Conservation (phyloP, 805 yeast species). For the Sugiyamaella mastotermitis region DNA sequence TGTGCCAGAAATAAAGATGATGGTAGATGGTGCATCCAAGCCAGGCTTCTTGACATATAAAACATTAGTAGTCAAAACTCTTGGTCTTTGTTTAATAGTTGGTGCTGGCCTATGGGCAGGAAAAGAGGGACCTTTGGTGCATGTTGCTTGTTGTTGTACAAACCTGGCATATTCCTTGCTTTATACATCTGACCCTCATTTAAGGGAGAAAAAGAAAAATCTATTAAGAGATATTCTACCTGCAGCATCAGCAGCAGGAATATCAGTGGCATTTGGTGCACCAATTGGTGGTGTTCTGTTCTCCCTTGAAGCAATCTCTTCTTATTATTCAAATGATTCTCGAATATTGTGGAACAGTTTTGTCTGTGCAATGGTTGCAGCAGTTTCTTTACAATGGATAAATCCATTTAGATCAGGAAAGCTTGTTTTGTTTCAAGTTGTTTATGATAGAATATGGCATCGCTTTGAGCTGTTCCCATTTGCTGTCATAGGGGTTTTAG, state of each 20-base stretch:
- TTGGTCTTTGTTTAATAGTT: constrained; percentile 57
- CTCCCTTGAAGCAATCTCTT: constrained; percentile 59
- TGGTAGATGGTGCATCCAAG: constrained; percentile 59
- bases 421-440: constrained; percentile 60
- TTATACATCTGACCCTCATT: constrained; percentile 1
- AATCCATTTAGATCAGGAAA: constrained; percentile 46
- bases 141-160: constrained; percentile 61
- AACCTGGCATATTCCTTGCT: constrained; percentile 28
- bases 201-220: constrained; percentile 19
- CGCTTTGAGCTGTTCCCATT: constrained; percentile 67
- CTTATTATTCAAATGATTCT: constrained; percentile 48
- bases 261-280: constrained; percentile 77
- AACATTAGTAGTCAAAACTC: constrained; percentile 49
- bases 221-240: constrained; percentile 52
- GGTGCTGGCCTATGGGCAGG: constrained; percentile 81
- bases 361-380: constrained; percentile 70
- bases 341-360: constrained; percentile 78
- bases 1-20: constrained; percentile 64
- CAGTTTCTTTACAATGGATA: constrained; percentile 48
- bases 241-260: constrained; percentile 80
- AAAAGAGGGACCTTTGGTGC: constrained; percentile 82
- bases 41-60: constrained; percentile 44
- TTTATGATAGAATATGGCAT: constrained; percentile 67
- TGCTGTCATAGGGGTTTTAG: constrained; percentile 58
- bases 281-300: constrained; percentile 87